phyloP scores from a whole-genome alignment of 331 rosid genomes.

The Telfairia occidentalis region DNA sequence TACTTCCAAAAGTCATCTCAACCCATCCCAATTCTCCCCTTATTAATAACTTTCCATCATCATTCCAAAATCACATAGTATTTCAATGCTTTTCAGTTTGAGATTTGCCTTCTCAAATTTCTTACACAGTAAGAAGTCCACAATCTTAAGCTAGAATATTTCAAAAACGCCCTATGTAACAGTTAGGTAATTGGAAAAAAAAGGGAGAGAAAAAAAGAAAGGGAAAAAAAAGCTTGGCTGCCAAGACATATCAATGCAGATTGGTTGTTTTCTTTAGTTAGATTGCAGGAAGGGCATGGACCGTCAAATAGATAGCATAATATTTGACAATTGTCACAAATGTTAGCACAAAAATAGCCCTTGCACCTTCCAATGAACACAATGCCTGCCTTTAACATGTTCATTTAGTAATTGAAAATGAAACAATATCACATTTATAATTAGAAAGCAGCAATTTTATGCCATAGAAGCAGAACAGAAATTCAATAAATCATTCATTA shows the following conservation, averaged over 20 bases:
- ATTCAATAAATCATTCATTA: not conserved
- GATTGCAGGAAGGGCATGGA: not conserved
- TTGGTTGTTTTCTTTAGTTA: not conserved
- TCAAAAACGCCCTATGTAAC: not conserved
- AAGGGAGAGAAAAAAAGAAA: not conserved
- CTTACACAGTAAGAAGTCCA: not conserved
- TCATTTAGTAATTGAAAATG: not conserved
- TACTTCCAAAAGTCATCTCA: not conserved
- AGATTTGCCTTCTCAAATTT: not conserved
- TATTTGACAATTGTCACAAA: not conserved
- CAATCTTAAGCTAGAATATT: not conserved
- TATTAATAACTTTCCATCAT: not conserved
- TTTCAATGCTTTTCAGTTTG: not conserved
- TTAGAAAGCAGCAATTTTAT: not conserved
- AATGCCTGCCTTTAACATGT: not conserved
- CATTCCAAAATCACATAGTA: not conserved
- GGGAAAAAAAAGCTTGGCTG: not conserved
- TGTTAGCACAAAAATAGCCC: not conserved
- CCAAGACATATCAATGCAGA: not conserved
- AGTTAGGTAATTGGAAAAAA: not conserved
- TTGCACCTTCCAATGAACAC: not conserved
- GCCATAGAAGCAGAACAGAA: not conserved
- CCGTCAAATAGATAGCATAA: not conserved
- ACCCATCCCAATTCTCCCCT: not conserved
- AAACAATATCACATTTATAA: not conserved